Evolutionary conservation across 2,329 filamentous ascomycete genomes (phyloP), one percentile per base, ranked within the genome.

Genomic region (Endocalyx cinctus): DNA sequence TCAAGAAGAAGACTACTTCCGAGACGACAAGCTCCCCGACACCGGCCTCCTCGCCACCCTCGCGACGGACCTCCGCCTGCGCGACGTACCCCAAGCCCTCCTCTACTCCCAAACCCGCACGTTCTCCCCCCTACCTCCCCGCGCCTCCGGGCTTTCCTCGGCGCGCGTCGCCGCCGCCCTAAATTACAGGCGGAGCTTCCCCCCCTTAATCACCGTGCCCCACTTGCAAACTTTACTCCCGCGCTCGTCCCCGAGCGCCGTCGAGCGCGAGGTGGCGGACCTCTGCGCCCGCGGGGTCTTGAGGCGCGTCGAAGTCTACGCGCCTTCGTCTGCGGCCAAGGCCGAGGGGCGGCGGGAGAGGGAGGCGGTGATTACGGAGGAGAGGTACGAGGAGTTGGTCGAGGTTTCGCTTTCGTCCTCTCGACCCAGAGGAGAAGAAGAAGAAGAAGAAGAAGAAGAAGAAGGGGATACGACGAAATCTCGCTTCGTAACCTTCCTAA

Each of bases 181-280:
- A 33, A 76, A 79, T 41, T 79, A 74, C 51, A 69, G 82, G 13
- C 60, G 58, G 19, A 59, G 59, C 11, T 56, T 85, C 25, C 80
- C 84, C 8, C 77, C 77, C 0, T 64, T 87, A 15, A 76, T 83
- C 5, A 82, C 78, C 1, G 57, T 79, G 14, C 72, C 78, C 2
- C 83, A 88, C 52, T 55, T 88, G 6, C 74, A 82, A 41, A 73
- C 80, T 2, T 58, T 87, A 2, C 66, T 83, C 27, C n/a, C n/a
- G n/a, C n/a, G n/a, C n/a, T 60, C 59, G 8, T 78, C 74, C 3
- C 75, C 82, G 2, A 84, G 82, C 0, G 66, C 63, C 2, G 77
- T 77, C 2, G 83, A 87, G 57, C 67, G 83, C 28, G 82, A 85
- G 52, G 67, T 84, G 14, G 79, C 74, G 4, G 70, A 78, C 46